Base-by-base conservation (phyloP, 75 land plant genomes). In the Pinus tabuliformis region DNA sequence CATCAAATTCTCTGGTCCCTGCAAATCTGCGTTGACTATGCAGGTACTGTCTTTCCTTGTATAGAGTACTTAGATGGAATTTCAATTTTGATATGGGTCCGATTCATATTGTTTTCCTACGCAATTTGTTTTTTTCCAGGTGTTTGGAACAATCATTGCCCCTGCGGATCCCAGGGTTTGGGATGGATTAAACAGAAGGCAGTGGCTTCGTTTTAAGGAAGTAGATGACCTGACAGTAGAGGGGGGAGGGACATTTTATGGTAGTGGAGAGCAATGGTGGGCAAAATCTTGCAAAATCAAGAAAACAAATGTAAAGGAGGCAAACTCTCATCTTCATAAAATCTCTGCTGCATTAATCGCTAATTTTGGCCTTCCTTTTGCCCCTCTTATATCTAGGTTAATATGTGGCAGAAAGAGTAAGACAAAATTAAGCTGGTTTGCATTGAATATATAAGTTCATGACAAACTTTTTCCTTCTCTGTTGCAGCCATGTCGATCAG, bases 261-360 rank as follows among this genome's bases (percentile, higher is more conserved):
- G 97, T 14, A 89, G 83, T 77, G 97, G 95, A 13, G 62, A 78
- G 62, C 81, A n/a, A n/a, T n/a, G 97, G 97, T 94, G 97, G 95
- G 59, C 77, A n/a, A 84, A 85, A 45, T 93, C 92, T 39, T 94
- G 97, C 88, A 92, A 90, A 78, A 18, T 80, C 16, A 80, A 84
- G 52, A 78, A 79, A 76, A 28, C 76, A 24, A 61, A 62, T 18
- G 83, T 83, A 83, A 42, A 72, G 58, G 20, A 56, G 20, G 58
- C 15, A 26, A 72, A 70, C n/a, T 45, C 6, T 42, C 39, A n/a
- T 52, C 30, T 26, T 52, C 13, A 20, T 72, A 24, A 28, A 49
- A 22, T 72, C 8, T 68, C 15, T 36, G 22, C 13, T 24, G 3
- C 5, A 20, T 68, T 54, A 36, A 54, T 54, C 49, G 0, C n/a